These are phyloP conservation scores for Boletus sp. DNA, from an alignment of 768 basidiomycete genomes.

Conservation along the genomic window DNA sequence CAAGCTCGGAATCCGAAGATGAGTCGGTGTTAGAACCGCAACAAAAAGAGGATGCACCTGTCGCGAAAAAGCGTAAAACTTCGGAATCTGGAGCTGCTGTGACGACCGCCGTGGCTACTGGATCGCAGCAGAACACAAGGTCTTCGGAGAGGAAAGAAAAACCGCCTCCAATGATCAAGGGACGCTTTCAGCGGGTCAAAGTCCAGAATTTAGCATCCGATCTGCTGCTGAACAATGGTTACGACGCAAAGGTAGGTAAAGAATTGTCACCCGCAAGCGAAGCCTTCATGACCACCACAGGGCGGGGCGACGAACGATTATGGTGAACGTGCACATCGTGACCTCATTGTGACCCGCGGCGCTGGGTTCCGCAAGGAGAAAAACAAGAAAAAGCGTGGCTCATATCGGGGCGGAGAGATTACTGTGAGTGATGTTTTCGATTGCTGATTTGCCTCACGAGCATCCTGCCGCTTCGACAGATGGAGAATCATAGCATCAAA, in stretches of 20 bases:
- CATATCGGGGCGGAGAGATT: slow-evolving; percentile 93
- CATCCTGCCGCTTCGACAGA: slow-evolving; percentile 37
- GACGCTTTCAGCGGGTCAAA: slow-evolving; percentile 82
- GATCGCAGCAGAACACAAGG: neutral
- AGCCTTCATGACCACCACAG: slow-evolving; percentile 34
- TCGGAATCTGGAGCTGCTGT: slow-evolving; percentile 51
- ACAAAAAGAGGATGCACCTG: slow-evolving; percentile 21
- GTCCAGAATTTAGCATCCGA: slow-evolving; percentile 48
- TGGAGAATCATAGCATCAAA: slow-evolving; percentile 87
- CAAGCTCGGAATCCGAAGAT: slow-evolving; percentile 28
- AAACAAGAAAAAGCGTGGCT: slow-evolving; percentile 98
- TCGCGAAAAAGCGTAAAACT: slow-evolving; percentile 62
- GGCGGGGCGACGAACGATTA: slow-evolving; percentile 76
- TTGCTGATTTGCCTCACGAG: neutral
- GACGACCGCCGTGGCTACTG: slow-evolving; percentile 40
- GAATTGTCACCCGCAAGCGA: neutral
- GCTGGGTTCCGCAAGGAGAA: slow-evolving; percentile 98
- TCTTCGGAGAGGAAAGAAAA: slow-evolving; percentile 15
- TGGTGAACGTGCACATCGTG: slow-evolving; percentile 78
- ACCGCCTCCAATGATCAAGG: slow-evolving; percentile 42
- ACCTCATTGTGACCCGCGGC: slow-evolving; percentile 91
- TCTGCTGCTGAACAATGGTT: slow-evolving; percentile 65
- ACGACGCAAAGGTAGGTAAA: slow-evolving; percentile 68
- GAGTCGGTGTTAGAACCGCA: neutral
- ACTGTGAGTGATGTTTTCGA: slow-evolving; percentile 53